Percentiles rank a stretch among this genome's conserved stretches.
Conservation (phyloP, 2,329 filamentous ascomycete species). For the Aspergillus aculeatus region DNA sequence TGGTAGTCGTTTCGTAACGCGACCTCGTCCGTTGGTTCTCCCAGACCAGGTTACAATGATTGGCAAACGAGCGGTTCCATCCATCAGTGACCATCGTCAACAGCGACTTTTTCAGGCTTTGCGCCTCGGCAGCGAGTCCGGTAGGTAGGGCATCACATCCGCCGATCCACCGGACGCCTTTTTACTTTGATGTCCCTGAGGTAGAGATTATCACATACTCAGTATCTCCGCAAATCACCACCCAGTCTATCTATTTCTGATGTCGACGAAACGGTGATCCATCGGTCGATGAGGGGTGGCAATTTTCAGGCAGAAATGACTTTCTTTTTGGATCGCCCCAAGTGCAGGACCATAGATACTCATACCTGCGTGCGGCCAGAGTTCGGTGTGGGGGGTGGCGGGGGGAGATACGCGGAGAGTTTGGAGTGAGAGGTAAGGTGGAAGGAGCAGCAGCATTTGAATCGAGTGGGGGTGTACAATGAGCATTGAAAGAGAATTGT, state of each 20-base stretch:
- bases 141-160: background rate
- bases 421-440: background rate
- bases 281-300: slow-evolving; percentile 3
- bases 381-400: background rate
- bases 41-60: background rate
- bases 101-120: background rate
- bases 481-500: background rate
- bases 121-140: background rate
- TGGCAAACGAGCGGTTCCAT: background rate
- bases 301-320: slow-evolving; percentile 4
- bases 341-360: background rate
- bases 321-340: background rate
- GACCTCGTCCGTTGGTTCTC: background rate
- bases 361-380: slow-evolving; percentile 5
- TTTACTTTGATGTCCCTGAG: background rate
- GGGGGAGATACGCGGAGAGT: background rate
- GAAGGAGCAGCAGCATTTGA: background rate
- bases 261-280: background rate
- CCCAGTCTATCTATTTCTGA: background rate
- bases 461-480: background rate
- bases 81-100: background rate
- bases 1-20: background rate
- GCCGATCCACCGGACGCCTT: background rate
- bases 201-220: background rate
- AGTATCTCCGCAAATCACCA: background rate